Evolutionary conservation across 202 grass and related monocot species (phyloP).

Genomic region (Cymbopogon flexuosus): DNA sequence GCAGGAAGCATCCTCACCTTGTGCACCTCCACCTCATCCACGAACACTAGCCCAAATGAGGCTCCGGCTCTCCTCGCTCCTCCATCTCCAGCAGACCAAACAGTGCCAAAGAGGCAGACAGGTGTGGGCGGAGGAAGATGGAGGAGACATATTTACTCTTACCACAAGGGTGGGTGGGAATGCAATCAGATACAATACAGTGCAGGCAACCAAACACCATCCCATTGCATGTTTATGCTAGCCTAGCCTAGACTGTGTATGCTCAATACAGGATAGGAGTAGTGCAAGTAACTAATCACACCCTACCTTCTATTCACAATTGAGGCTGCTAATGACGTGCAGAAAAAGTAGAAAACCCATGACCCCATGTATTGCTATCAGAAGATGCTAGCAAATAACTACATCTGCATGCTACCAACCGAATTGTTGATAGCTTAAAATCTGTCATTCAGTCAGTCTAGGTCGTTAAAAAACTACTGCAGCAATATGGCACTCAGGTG

Average conservation of each 20-base stretch:
- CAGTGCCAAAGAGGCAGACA: no score
- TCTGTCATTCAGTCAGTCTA: neutral
- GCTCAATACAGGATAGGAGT: neutral
- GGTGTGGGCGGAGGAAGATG: neutral
- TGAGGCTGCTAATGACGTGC: neutral
- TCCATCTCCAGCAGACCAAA: no score
- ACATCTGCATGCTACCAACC: neutral
- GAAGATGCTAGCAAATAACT: neutral
- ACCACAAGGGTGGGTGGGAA: neutral
- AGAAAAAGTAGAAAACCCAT: conserved; percentile 16
- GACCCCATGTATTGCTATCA: neutral
- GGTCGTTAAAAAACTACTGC: neutral
- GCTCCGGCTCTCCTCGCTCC: no score
- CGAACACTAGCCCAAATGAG: no score
- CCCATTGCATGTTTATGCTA: neutral
- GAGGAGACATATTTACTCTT: neutral
- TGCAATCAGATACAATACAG: neutral
- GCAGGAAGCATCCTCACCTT: no score
- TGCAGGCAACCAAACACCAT: neutral
- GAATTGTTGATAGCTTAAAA: neutral
- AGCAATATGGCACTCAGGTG: neutral
- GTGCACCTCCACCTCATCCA: no score
- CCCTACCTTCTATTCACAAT: neutral
- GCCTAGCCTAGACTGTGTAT: neutral
- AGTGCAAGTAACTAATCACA: neutral